Evolutionary conservation across 495 filamentous ascomycete species (phyloP).

Genomic region (Neurospora tetrasperma): DNA sequence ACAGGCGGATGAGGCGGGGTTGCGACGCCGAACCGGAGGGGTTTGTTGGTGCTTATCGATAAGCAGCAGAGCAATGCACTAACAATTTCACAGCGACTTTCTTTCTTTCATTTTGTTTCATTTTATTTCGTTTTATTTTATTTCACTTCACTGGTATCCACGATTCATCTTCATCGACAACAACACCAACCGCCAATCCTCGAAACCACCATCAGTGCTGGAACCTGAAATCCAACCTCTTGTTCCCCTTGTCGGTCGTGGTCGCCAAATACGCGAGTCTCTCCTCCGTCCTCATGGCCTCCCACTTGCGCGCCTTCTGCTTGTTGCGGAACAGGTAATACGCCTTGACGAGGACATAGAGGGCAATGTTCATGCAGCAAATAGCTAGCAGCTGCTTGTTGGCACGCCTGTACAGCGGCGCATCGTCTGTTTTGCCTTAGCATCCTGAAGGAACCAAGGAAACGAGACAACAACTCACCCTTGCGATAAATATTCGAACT

Average conservation of each 20-base stretch:
- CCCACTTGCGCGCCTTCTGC: slow-evolving; percentile 35
- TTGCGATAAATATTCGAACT: slow-evolving; percentile 54
- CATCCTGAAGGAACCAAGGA: slow-evolving; percentile 12
- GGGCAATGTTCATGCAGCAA: slow-evolving; percentile 40
- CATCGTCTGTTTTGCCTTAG: slow-evolving; percentile 39
- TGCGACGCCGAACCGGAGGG: background rate
- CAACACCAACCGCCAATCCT: background rate
- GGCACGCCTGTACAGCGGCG: slow-evolving; percentile 50
- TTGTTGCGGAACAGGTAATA: slow-evolving; percentile 56
- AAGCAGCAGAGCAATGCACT: background rate
- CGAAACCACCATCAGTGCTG: slow-evolving; percentile 17
- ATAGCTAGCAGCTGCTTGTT: slow-evolving; percentile 53
- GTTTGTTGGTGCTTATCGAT: background rate
- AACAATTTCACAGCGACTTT: background rate
- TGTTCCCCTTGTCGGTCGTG: slow-evolving; percentile 63
- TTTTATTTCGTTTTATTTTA: background rate
- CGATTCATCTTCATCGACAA: background rate
- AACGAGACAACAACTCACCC: slow-evolving; percentile 2
- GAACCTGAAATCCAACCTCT: slow-evolving; percentile 54
- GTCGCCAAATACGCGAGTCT: slow-evolving; percentile 52
- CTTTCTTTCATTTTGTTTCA: background rate
- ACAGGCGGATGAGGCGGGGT: background rate
- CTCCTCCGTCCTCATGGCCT: slow-evolving; percentile 55
- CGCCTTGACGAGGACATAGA: slow-evolving; percentile 47
- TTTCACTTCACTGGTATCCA: background rate